Conservation (phyloP, 1,284 basidiomycete genomes). For the Tilletia horrida region DNA sequence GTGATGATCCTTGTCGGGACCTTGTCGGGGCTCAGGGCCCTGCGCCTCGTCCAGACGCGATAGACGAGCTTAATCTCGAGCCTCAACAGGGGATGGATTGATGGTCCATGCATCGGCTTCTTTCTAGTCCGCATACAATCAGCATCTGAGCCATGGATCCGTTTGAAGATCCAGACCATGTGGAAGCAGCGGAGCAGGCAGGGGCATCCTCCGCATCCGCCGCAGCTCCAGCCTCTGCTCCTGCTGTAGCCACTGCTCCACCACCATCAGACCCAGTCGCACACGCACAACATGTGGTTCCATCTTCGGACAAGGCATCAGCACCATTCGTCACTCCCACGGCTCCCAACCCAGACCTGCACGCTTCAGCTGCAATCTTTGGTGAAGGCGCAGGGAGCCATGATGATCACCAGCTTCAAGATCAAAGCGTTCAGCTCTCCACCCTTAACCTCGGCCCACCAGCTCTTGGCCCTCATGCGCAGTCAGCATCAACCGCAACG, state of each 20-base stretch:
- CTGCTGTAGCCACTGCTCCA: neutral
- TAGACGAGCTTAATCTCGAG: no score
- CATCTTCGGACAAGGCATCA: neutral
- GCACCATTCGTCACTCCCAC: neutral
- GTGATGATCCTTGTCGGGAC: neutral
- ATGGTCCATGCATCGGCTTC: no score
- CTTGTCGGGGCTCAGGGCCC: neutral
- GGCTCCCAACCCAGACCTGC: neutral
- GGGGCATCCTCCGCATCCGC: neutral
- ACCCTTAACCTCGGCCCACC: neutral
- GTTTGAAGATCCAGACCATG: conserved; percentile 10
- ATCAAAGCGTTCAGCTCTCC: conserved; percentile 5
- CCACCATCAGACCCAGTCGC: neutral
- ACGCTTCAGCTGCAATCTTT: conserved; percentile 8
- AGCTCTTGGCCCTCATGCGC: neutral
- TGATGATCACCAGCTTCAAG: neutral
- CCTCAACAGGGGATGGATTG: no score
- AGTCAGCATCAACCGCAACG: neutral
- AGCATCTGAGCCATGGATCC: conserved; percentile 7
- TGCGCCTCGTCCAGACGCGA: no score
- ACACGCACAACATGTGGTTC: neutral
- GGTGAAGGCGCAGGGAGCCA: conserved; percentile 4
- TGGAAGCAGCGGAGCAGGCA: neutral
- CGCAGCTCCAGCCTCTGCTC: neutral
- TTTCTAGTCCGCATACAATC: no score